Percentiles rank a stretch among this genome's conserved stretches.
These are phyloP conservation scores for Mortierella alpina DNA, from an alignment of 192 early-diverging fungal species.

Conservation along the genomic window DNA sequence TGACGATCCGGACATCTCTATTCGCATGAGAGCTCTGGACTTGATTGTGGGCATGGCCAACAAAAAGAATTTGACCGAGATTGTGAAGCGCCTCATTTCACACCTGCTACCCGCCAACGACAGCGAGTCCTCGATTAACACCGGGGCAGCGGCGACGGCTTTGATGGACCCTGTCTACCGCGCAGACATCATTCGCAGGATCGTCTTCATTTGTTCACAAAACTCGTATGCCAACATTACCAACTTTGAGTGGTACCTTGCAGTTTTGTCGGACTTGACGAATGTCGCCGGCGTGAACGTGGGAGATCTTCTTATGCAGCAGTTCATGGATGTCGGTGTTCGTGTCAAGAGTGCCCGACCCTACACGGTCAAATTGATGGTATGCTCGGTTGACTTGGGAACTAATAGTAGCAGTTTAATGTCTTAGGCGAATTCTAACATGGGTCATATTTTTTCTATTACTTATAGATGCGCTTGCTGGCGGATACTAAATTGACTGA, in stretches of 20 bases:
- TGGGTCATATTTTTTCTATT: background rate
- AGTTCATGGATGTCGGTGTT: slow-evolving; percentile 91
- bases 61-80: slow-evolving; percentile 80
- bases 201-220: slow-evolving; percentile 84
- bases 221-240: slow-evolving; percentile 86
- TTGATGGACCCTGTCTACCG: slow-evolving; percentile 79
- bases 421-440: background rate
- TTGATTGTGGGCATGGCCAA: slow-evolving; percentile 89
- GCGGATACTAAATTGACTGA: slow-evolving; percentile 72
- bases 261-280: slow-evolving; percentile 81
- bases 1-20: slow-evolving; percentile 92
- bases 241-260: slow-evolving; percentile 97
- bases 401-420: background rate
- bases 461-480: slow-evolving; percentile 71
- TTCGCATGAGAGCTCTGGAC: slow-evolving; percentile 90
- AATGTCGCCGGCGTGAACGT: slow-evolving; percentile 82
- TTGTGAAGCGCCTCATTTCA: slow-evolving; percentile 85
- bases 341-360: slow-evolving; percentile 87
- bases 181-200: slow-evolving; percentile 81
- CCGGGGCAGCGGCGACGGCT: slow-evolving; percentile 46
- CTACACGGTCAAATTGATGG: slow-evolving; percentile 81
- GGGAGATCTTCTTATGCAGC: slow-evolving; percentile 72
- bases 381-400: slow-evolving; percentile 21
- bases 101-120: slow-evolving; percentile 75
- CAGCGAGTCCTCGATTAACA: slow-evolving; percentile 22